Conservation (phyloP, 2,329 filamentous ascomycete genomes). For the Didymella sp. region DNA sequence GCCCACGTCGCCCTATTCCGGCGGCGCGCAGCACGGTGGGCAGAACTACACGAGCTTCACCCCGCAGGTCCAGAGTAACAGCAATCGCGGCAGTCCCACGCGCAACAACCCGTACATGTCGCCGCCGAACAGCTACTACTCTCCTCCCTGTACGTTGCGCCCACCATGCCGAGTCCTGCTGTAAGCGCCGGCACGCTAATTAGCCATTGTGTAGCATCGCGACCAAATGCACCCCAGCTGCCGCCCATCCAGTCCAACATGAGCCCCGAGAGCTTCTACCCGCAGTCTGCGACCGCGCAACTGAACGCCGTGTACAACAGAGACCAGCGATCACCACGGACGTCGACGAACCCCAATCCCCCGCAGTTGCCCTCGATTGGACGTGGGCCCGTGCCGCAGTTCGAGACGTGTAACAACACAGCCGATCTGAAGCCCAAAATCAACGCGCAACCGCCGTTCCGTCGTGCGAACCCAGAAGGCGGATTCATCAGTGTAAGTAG, state of each 20-base stretch:
- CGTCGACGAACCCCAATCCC: slow-evolving; percentile 52
- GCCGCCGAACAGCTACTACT: slow-evolving; percentile 64
- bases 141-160: slow-evolving; percentile 60
- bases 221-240: slow-evolving; percentile 70
- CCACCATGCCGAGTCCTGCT: slow-evolving; percentile 10
- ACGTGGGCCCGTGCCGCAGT: slow-evolving; percentile 82
- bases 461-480: slow-evolving; percentile 93
- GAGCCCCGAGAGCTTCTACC: slow-evolving; percentile 73
- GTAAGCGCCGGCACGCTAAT: slow-evolving; percentile 33
- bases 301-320: slow-evolving; percentile 71
- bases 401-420: slow-evolving; percentile 76
- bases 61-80: slow-evolving; percentile 47
- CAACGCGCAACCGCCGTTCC: slow-evolving; percentile 86
- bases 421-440: slow-evolving; percentile 81
- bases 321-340: slow-evolving; percentile 59
- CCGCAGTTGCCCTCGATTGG: slow-evolving; percentile 54
- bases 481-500: slow-evolving; percentile 91
- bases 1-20: slow-evolving; percentile 78
- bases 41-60: slow-evolving; percentile 54
- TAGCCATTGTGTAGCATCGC: slow-evolving; percentile 44
- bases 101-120: slow-evolving; percentile 67
- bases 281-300: slow-evolving; percentile 71
- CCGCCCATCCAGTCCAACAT: slow-evolving; percentile 77
- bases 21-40: slow-evolving; percentile 61
- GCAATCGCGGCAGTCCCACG: slow-evolving; percentile 80